Percentiles rank a stretch among this genome's conserved stretches.
These are phyloP conservation scores for Lactarius sp. DNA, from an alignment of 768 basidiomycete genomes.

Conservation along the genomic window DNA sequence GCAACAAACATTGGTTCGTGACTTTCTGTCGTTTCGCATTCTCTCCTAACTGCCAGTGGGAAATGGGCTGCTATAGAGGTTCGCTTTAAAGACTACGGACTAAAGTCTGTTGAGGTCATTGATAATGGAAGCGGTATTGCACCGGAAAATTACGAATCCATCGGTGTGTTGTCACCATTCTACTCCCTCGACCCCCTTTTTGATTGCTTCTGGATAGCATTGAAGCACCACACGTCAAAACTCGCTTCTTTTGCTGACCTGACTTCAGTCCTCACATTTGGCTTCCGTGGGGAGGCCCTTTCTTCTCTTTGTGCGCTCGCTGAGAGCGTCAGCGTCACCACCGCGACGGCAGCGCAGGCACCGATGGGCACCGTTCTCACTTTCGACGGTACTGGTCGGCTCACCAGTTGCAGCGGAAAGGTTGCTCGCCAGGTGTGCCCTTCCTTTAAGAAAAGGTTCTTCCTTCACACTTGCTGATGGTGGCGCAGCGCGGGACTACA, in stretches of 20 bases:
- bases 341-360: conserved; percentile 62
- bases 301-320: conserved; percentile 87
- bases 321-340: conserved; percentile 63
- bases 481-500: conserved; percentile 77
- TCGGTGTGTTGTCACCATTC: conserved; percentile 50
- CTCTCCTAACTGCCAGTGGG: neutral
- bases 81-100: conserved; percentile 81
- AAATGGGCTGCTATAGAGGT: conserved; percentile 54
- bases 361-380: conserved; percentile 81
- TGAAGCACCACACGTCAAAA: conserved; percentile 95
- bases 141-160: conserved; percentile 65
- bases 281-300: conserved; percentile 94
- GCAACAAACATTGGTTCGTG: conserved; percentile 77
- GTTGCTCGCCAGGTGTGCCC: conserved; percentile 70
- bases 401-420: conserved; percentile 47
- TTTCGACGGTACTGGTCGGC: conserved; percentile 60
- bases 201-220: conserved; percentile 40
- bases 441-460: neutral
- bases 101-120: conserved; percentile 77
- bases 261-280: conserved; percentile 70
- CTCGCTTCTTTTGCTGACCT: conserved; percentile 72
- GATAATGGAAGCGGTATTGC: conserved; percentile 92
- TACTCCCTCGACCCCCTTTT: neutral
- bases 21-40: neutral
- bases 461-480: neutral